Conservation (phyloP, 768 basidiomycete species). For the Amanita inopinata region DNA sequence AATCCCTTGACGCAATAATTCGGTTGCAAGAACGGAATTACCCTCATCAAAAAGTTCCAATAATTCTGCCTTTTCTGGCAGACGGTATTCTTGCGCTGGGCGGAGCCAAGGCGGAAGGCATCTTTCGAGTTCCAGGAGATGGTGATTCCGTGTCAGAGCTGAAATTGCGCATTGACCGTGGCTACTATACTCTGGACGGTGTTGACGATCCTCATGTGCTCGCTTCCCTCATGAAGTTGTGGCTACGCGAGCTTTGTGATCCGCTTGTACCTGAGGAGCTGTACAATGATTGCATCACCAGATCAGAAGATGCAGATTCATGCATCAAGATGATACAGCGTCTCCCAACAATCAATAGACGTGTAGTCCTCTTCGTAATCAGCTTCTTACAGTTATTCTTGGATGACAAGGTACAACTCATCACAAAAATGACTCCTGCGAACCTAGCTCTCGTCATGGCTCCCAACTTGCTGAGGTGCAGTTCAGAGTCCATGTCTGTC, state of each 20-base stretch:
- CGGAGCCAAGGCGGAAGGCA: conserved; percentile 78
- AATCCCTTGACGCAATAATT: conserved; percentile 78
- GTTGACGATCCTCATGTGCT: conserved; percentile 88
- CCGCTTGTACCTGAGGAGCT: conserved; percentile 87
- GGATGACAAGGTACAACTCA: conserved; percentile 58
- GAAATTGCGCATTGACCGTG: conserved; percentile 83
- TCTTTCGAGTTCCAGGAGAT: conserved; percentile 91
- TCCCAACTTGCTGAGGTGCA: conserved; percentile 81
- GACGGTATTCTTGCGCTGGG: conserved; percentile 87
- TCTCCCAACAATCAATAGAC: conserved; percentile 77
- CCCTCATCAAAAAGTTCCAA: conserved; percentile 76
- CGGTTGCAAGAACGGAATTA: conserved; percentile 81
- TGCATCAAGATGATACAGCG: conserved; percentile 68
- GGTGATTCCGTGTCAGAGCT: conserved; percentile 80
- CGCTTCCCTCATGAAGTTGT: conserved; percentile 85
- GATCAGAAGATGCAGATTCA: conserved; percentile 53
- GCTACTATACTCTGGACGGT: conserved; percentile 83
- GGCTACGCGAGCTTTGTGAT: conserved; percentile 86
- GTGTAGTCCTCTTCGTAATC: conserved; percentile 80
- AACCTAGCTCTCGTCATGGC: conserved; percentile 90
- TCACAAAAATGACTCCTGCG: conserved; percentile 85
- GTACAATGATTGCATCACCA: conserved; percentile 83
- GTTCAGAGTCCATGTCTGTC: conserved; percentile 77
- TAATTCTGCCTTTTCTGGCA: conserved; percentile 88
- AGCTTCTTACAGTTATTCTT: conserved; percentile 89